Evolutionary conservation across 176 grass and related monocot genomes (phyloP), one percentile per base, ranked within the genome.

Genomic region (Musa acuminata): DNA sequence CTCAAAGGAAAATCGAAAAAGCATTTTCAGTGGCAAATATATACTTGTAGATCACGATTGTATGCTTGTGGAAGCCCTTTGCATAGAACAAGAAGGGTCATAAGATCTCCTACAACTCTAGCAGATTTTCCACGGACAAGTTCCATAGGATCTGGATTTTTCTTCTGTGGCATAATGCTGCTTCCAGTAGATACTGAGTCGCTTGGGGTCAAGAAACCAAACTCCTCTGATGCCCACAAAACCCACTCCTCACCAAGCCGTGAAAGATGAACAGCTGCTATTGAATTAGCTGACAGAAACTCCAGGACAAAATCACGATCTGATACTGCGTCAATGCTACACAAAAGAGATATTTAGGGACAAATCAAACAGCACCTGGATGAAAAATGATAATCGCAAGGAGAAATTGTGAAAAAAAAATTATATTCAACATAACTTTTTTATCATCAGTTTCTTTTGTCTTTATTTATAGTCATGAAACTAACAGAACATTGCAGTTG

Each of bases 171-270:
- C 87, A 97, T 93, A 60, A 98, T 93, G 75, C 82, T 92, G 78
- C 90, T 93, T 82, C 95, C 95, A 22, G 88, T 85, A 73, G 90
- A 83, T 21, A 93, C 84, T 22, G 77, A 82, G 71, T 98, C 95
- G 70, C 88, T 93, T 21, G 95, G 83, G 49, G 79, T 85, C 71
- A 98, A 75, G 64, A 98, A 98, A 0, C 95, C 90, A 22, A 98
- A 98, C 71, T 98, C 95, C 74, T 98, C 95, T n/a, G 95, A 98
- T 62, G 95, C 88, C 95, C 95, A 98, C 9, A 98, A 71, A 53
- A 98, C 95, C 95, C 95, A 98, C 79, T 98, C 95, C 80, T 98
- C 95, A 71, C 90, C 95, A 55, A 98, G 92, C 72, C 95, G 90
- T 2, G 95, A 98, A 72, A 98, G 87, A 83, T 98, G 95, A 75